These are phyloP conservation scores for Microdochium paspali DNA, from an alignment of 2,329 filamentous ascomycete genomes.

Conservation along the genomic window DNA sequence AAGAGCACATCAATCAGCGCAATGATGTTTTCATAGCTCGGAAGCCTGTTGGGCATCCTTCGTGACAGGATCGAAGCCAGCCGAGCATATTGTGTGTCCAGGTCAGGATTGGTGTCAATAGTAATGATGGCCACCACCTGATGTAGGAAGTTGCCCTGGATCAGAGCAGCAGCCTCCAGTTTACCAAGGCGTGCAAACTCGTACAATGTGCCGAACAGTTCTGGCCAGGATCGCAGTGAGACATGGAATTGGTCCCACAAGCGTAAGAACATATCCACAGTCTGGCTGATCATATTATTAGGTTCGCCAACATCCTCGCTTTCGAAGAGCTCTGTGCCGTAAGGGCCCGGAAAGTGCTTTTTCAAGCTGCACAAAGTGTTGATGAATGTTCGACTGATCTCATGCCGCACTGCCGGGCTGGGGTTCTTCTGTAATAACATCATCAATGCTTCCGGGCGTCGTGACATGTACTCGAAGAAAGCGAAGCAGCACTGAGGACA, in stretches of 20 bases:
- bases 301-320: constrained; percentile 18
- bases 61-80: constrained; percentile 44
- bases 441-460: constrained; percentile 47
- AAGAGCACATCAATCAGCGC: constrained; percentile 36
- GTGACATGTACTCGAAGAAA: constrained; percentile 51
- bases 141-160: constrained; percentile 51
- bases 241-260: constrained; percentile 56
- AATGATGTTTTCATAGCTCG: constrained; percentile 45
- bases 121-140: constrained; percentile 50
- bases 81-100: constrained; percentile 44
- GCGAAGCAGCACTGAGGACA: constrained; percentile 48
- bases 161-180: constrained; percentile 45
- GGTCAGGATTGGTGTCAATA: constrained; percentile 43
- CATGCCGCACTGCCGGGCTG: constrained; percentile 44
- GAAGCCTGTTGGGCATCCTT: constrained; percentile 36
- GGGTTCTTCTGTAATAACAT: constrained; percentile 55
- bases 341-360: constrained; percentile 32
- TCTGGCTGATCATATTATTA: constrained; percentile 25
- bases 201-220: constrained; percentile 64
- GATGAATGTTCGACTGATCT: constrained; percentile 41
- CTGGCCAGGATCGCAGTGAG: constrained; percentile 60
- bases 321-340: constrained; percentile 22
- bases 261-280: constrained; percentile 38
- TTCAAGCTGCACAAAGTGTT: constrained; percentile 44
- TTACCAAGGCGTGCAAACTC: constrained; percentile 54